A percentile compares a stretch with the other conserved stretches of the same genome.
These are phyloP conservation scores for Fraxinus americana DNA, from an alignment of 257 asterid species.

Conservation along the genomic window DNA sequence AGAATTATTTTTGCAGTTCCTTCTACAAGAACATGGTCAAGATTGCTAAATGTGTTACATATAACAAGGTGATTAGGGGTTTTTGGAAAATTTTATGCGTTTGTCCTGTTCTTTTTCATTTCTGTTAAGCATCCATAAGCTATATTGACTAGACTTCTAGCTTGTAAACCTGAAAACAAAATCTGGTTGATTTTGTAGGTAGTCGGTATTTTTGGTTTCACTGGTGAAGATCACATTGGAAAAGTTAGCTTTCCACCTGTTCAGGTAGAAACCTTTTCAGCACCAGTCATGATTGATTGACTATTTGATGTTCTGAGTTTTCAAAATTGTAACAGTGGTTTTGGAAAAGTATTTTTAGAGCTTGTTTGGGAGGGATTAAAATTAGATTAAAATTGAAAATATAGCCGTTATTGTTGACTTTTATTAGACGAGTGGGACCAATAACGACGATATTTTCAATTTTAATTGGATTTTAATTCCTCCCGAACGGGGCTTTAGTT, in stretches of 20 bases:
- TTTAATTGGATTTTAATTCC: too few species aligned
- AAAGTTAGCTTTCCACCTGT: slow-evolving; percentile 90
- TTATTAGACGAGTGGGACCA: too few species aligned
- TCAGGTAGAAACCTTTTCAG: slow-evolving; percentile 56
- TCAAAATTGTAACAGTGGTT: background rate
- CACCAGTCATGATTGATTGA: background rate
- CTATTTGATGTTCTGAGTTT: slow-evolving; percentile 12
- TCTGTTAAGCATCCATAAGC: background rate
- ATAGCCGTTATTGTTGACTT: too few species aligned
- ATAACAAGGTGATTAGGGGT: slow-evolving; percentile 64
- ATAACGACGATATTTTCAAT: too few species aligned
- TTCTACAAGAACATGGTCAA: slow-evolving; percentile 89
- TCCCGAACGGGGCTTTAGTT: too few species aligned
- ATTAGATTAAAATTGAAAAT: too few species aligned
- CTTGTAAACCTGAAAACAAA: slow-evolving; percentile 20
- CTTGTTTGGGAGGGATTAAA: too few species aligned
- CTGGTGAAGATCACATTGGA: slow-evolving; percentile 95
- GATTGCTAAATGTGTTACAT: slow-evolving; percentile 84
- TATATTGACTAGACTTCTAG: background rate
- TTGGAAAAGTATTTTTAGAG: background rate
- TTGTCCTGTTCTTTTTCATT: background rate
- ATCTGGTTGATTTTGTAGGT: slow-evolving; percentile 47
- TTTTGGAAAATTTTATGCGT: background rate
- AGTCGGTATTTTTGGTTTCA: slow-evolving; percentile 90
- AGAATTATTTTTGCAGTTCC: slow-evolving; percentile 50